Conservation (phyloP, 2,329 filamentous ascomycete species). For the Apiospora aurea region DNA sequence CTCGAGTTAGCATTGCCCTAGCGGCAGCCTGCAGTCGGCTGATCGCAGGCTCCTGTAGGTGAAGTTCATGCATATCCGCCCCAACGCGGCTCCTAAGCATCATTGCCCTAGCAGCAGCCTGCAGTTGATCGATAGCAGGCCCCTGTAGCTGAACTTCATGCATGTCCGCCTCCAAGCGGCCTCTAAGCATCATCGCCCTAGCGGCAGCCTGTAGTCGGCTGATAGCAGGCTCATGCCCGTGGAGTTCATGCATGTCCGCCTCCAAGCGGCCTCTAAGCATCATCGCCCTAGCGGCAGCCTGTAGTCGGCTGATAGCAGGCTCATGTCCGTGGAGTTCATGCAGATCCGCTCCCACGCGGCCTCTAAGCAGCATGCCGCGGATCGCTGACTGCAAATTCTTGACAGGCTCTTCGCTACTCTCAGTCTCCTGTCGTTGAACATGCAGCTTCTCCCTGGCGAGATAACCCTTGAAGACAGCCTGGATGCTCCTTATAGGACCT, state of each 20-base stretch:
- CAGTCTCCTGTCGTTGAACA: conserved; percentile 63
- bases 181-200: conserved; percentile 65
- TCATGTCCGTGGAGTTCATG: conserved; percentile 59
- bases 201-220: conserved; percentile 69
- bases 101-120: conserved; percentile 68
- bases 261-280: conserved; percentile 60
- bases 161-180: conserved; percentile 54
- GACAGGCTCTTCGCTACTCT: conserved; percentile 58
- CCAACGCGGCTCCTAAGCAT: conserved; percentile 60
- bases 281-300: conserved; percentile 68
- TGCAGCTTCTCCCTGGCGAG: conserved; percentile 65
- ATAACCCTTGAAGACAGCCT: conserved; percentile 72
- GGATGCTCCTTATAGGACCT: conserved; percentile 70
- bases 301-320: conserved; percentile 61
- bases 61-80: conserved; percentile 59
- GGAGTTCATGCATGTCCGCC: conserved; percentile 59
- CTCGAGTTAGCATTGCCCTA: conserved; percentile 67
- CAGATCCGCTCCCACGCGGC: conserved; percentile 54
- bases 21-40: conserved; percentile 70
- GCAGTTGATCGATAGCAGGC: conserved; percentile 61
- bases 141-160: conserved; percentile 59
- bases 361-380: conserved; percentile 71
- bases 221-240: conserved; percentile 57
- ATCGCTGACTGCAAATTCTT: conserved; percentile 69
- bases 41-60: conserved; percentile 57